These are phyloP conservation scores for Aspergillus niger DNA, from an alignment of 2,329 filamentous ascomycete genomes.

Conservation along the genomic window DNA sequence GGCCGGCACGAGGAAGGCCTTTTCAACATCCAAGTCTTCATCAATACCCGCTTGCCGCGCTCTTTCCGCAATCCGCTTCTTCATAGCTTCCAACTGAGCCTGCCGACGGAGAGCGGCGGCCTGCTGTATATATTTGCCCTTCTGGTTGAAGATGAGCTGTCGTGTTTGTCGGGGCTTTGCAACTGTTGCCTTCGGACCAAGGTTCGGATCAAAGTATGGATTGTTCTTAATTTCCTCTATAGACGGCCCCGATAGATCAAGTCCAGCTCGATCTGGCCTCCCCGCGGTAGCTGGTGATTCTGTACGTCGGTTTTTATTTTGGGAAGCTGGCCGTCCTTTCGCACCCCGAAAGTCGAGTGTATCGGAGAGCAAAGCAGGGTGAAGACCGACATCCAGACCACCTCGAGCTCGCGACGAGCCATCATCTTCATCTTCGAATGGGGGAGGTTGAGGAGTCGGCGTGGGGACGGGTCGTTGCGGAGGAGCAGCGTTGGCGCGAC, in stretches of 20 bases:
- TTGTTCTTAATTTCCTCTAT: conserved; percentile 66
- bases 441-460: conserved; percentile 35
- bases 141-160: conserved; percentile 85
- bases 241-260: conserved; percentile 61
- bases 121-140: conserved; percentile 96
- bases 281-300: conserved; percentile 44
- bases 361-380: conserved; percentile 69
- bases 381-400: conserved; percentile 73
- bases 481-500: conserved; percentile 46
- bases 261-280: conserved; percentile 49
- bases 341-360: conserved; percentile 46
- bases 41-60: conserved; percentile 90
- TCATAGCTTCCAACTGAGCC: conserved; percentile 88
- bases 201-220: conserved; percentile 77
- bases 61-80: conserved; percentile 84
- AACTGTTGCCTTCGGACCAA: conserved; percentile 60
- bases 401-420: conserved; percentile 57
- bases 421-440: conserved; percentile 55
- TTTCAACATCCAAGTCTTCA: conserved; percentile 85
- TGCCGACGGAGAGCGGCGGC: conserved; percentile 86
- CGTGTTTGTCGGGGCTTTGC: conserved; percentile 69
- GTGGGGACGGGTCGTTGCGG: conserved; percentile 45
- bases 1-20: conserved; percentile 78
- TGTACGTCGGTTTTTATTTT: conserved; percentile 56
- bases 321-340: conserved; percentile 46